Evolutionary conservation across 345 rosid genomes (phyloP).

Genomic region (Angophora floribunda): DNA sequence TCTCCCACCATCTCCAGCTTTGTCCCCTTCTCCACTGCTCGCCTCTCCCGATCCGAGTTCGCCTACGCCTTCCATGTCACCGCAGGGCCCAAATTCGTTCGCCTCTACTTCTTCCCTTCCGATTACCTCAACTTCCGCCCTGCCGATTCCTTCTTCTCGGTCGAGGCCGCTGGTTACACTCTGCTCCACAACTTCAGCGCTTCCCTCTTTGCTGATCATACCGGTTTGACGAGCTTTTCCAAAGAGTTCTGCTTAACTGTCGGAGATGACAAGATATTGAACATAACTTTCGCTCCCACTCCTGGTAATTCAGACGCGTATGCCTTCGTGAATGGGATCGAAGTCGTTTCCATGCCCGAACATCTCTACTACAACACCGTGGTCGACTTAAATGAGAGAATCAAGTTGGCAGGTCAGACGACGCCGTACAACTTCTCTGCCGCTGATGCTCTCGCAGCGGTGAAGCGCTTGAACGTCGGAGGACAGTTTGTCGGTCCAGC

Average conservation of each 20-base stretch:
- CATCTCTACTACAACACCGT: conserved; percentile 2
- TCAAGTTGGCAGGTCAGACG: background rate
- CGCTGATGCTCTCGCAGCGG: background rate
- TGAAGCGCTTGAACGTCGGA: conserved; percentile 24
- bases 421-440: fast-evolving
- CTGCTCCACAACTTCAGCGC: conserved; percentile 20
- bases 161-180: conserved; percentile 2
- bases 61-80: conserved; percentile 15
- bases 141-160: conserved; percentile 5
- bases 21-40: conserved; percentile 10
- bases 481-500: background rate
- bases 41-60: conserved; percentile 6
- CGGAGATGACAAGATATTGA: background rate
- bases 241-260: conserved; percentile 16
- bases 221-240: background rate
- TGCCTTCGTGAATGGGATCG: conserved; percentile 33
- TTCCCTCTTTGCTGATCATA: background rate
- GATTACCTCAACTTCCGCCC: background rate
- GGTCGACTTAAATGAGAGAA: background rate
- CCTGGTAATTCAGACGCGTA: background rate
- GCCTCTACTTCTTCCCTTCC: conserved; percentile 11
- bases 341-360: conserved; percentile 22
- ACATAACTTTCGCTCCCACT: conserved; percentile 10
- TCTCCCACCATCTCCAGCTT: fast-evolving
- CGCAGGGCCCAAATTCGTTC: conserved; percentile 23